Evolutionary conservation across 2,329 filamentous ascomycete species (phyloP).

Genomic region (Aspergillus latus): DNA sequence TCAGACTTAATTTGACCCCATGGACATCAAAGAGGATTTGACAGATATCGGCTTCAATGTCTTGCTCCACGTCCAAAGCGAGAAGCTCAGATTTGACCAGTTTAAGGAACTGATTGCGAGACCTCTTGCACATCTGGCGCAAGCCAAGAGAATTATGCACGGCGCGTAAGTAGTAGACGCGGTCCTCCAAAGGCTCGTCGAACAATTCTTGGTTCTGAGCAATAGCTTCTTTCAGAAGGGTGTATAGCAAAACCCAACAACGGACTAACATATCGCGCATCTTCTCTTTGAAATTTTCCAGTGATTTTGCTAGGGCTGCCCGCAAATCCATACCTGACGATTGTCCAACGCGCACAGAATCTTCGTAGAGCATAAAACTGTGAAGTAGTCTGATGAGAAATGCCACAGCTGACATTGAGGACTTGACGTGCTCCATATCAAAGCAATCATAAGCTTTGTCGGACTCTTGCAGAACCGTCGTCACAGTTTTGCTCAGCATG

Average conservation of each 20-base stretch:
- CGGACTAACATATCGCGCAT: slow-evolving; percentile 85
- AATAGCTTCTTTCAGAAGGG: slow-evolving; percentile 72
- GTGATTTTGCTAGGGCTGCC: slow-evolving; percentile 43
- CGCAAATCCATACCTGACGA: slow-evolving; percentile 60
- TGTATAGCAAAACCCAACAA: slow-evolving; percentile 84
- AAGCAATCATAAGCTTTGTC: slow-evolving; percentile 74
- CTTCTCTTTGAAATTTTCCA: slow-evolving; percentile 60
- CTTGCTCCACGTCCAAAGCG: slow-evolving; percentile 70
- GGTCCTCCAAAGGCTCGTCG: slow-evolving; percentile 65
- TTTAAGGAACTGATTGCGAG: slow-evolving; percentile 84
- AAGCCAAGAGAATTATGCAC: slow-evolving; percentile 82
- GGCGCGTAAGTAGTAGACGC: slow-evolving; percentile 75
- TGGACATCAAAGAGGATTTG: slow-evolving; percentile 83
- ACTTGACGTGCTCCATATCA: slow-evolving; percentile 72
- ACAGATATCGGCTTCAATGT: slow-evolving; percentile 81
- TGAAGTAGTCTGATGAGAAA: slow-evolving; percentile 74
- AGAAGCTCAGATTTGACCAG: slow-evolving; percentile 85
- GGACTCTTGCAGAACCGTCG: slow-evolving; percentile 65
- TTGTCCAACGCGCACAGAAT: slow-evolving; percentile 78
- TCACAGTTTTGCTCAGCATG: slow-evolving; percentile 69
- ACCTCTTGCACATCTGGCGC: slow-evolving; percentile 79
- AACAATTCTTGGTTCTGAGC: slow-evolving; percentile 65
- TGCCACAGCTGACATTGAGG: slow-evolving; percentile 70
- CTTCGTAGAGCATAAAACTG: slow-evolving; percentile 76
- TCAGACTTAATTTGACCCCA: slow-evolving; percentile 72